Conservation (phyloP, 176 grass and related monocot genomes). For the Lolium perenne region DNA sequence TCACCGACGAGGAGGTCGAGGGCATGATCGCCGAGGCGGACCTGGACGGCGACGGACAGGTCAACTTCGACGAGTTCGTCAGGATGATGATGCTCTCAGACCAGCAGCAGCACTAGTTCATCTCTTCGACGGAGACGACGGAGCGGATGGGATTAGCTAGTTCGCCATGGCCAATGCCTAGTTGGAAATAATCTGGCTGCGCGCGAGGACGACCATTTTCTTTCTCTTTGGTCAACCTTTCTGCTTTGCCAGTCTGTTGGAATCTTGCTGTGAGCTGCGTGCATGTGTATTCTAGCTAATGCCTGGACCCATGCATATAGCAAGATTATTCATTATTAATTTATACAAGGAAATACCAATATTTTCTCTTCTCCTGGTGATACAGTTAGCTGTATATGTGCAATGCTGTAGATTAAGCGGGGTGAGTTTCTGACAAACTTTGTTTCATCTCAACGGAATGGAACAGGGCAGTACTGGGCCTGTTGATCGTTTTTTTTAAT, state of each 20-base stretch:
- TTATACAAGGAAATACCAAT: too few relatives aligned
- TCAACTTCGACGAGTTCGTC: conserved; percentile 84
- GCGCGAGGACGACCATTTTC: background rate
- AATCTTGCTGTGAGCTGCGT: background rate
- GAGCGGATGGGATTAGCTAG: too few relatives aligned
- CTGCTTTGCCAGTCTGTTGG: background rate
- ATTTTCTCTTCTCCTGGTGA: too few relatives aligned
- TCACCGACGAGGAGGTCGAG: conserved; percentile 72
- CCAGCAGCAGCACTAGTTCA: background rate
- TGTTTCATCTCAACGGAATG: background rate
- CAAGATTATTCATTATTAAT: background rate
- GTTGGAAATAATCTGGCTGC: background rate
- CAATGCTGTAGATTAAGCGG: too few relatives aligned
- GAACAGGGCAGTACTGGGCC: background rate
- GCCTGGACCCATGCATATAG: background rate
- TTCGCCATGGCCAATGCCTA: too few relatives aligned
- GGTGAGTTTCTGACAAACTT: background rate
- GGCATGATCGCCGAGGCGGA: conserved; percentile 90
- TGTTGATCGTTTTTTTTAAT: too few relatives aligned
- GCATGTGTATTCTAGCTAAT: background rate
- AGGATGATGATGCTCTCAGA: conserved; percentile 88
- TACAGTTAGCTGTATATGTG: too few relatives aligned
- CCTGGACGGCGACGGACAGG: conserved; percentile 77
- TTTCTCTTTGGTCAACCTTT: too few relatives aligned
- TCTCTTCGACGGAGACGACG: too few relatives aligned